Evolutionary conservation across 495 filamentous ascomycete genomes (phyloP).

Genomic region (Penicillium dipodomyicola): DNA sequence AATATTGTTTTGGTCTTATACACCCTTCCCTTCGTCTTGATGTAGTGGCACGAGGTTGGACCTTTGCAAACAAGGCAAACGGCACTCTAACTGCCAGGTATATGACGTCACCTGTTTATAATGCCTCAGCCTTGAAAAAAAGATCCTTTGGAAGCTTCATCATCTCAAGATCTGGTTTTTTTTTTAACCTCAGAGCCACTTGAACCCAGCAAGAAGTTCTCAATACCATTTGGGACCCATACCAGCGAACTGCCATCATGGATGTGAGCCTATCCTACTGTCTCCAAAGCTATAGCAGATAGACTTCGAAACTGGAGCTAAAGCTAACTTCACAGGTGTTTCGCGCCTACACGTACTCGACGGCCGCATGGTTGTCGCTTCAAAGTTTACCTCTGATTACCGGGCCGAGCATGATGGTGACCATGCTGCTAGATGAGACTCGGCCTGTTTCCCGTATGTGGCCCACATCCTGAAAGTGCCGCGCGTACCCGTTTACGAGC

Average conservation of each 20-base stretch:
- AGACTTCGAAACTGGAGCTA: background rate
- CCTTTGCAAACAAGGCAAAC: constrained; percentile 11
- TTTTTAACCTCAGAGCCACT: background rate
- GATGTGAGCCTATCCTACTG: constrained; percentile 14
- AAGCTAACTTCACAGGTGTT: constrained; percentile 51
- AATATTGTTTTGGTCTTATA: background rate
- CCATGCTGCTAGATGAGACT: constrained; percentile 58
- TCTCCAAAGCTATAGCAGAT: background rate
- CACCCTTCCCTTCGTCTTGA: background rate
- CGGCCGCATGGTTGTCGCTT: constrained; percentile 62
- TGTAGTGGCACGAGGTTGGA: background rate
- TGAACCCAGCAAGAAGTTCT: background rate
- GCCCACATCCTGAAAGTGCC: background rate
- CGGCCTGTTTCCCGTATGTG: constrained; percentile 53
- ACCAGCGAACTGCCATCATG: constrained; percentile 9
- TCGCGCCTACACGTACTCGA: constrained; percentile 63
- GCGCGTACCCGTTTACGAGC: background rate
- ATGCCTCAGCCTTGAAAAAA: constrained; percentile 7
- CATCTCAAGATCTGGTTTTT: background rate
- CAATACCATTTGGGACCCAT: background rate
- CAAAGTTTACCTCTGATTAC: constrained; percentile 64
- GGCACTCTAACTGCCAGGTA: no score
- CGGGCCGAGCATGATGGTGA: constrained; percentile 64
- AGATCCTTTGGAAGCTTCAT: background rate
- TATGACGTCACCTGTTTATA: constrained; percentile 7